Percentiles rank a stretch among this genome's conserved stretches.
Conservation (phyloP, 805 yeast genomes). For the Yarrowia yakushimensis region DNA sequence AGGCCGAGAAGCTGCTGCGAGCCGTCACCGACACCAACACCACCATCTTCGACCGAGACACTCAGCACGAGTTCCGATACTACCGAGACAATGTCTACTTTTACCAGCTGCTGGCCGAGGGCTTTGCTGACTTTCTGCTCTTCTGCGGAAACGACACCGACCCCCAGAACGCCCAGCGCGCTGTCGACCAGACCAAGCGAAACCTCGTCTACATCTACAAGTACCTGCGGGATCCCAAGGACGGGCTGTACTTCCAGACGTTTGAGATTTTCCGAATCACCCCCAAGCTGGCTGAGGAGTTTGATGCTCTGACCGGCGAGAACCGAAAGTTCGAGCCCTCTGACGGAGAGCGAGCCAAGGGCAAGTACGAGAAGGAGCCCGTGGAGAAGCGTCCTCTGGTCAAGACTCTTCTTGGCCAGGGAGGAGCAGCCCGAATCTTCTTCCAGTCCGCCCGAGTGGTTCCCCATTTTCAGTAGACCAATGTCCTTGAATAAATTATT, state of each 20-base stretch:
- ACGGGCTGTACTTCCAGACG: slow-evolving; percentile 57
- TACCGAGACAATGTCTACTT: slow-evolving; percentile 65
- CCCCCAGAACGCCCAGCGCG: slow-evolving; percentile 32
- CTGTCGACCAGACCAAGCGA: slow-evolving; percentile 35
- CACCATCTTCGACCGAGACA: slow-evolving; percentile 63
- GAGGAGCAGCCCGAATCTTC: slow-evolving; percentile 65
- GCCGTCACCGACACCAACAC: slow-evolving; percentile 57
- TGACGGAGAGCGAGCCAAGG: slow-evolving; percentile 46
- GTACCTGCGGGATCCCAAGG: slow-evolving; percentile 54
- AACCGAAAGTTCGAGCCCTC: slow-evolving; percentile 49
- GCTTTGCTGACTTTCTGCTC: slow-evolving; percentile 60
- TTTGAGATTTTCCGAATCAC: slow-evolving; percentile 57
- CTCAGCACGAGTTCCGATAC: slow-evolving; percentile 50
- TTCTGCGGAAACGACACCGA: slow-evolving; percentile 45
- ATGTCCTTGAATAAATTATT: background rate
- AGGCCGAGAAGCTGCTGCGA: slow-evolving; percentile 43
- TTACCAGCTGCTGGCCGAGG: slow-evolving; percentile 61
- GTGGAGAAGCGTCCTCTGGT: slow-evolving; percentile 41
- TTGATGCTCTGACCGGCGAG: slow-evolving; percentile 54
- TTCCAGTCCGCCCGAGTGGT: slow-evolving; percentile 62
- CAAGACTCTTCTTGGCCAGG: slow-evolving; percentile 59
- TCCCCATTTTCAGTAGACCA: slow-evolving; percentile 35
- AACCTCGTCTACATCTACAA: slow-evolving; percentile 54
- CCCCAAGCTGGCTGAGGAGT: slow-evolving; percentile 49
- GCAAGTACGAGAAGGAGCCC: slow-evolving; percentile 32